Evolutionary conservation across 2,329 filamentous ascomycete genomes (phyloP), one percentile per base, ranked within the genome.

Genomic region (Ophiostoma piceae): DNA sequence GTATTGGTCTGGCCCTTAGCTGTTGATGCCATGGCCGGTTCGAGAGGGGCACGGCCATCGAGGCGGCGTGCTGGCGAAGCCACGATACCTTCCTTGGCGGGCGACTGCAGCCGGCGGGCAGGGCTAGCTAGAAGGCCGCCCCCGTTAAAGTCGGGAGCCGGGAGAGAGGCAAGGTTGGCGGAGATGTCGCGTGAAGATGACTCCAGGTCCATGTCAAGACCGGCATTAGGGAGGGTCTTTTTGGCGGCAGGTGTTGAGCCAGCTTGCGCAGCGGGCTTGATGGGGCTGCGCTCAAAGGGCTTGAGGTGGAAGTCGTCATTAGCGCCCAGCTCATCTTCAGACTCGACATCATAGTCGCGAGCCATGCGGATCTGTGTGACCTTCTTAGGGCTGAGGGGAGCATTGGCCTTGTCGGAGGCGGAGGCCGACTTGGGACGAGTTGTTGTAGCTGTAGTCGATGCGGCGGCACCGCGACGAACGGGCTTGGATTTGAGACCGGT

Each of bases 381-480:
- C 81, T 89, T 90, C 81, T 85, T 88, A 79, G 86, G 87, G 78
- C 86, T 88, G 68, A 89, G 79, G 43, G 87, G 86, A 70, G 82
- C 82, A 73, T 76, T 41, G 70, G 71, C 72, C 73, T 75, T 76
- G 62, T 76, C 62, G 7, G 62, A 16, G 62, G 14, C 19, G 2
- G 39, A 41, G 39, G 39, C 39, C 12, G 62, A 37, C 32, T 67
- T 70, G 9, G 66, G n/a, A 9, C 69, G 70, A 7, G 65, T 54
- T 11, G 41, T 19, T 5, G 68, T 19, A 5, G 60, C 39, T 7
- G 70, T 9, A 2, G 67, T 32, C 1, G 67, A 2, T 5, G 67
- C 19, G 3, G 69, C 77, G 76, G 57, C 71, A 3, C 67, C 69
- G 14, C 71, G 73, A 4, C 74, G 72, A 8, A 67, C 65, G 1